Percentiles rank a stretch among this genome's conserved stretches.
Conservation (phyloP, 176 grass and related monocot species). For the Echinochloa phyllopogon region DNA sequence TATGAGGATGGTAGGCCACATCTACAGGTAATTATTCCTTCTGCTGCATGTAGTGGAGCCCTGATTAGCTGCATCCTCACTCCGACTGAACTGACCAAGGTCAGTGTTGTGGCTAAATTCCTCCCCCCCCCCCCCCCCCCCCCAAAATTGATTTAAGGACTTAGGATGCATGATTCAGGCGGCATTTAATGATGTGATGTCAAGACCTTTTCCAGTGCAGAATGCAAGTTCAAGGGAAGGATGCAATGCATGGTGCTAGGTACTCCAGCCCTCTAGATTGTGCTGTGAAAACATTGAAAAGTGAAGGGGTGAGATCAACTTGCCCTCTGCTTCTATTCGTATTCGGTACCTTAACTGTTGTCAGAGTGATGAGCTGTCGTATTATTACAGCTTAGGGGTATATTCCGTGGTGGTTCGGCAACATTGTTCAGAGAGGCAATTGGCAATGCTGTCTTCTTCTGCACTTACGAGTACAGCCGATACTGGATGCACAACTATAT, state of each 20-base stretch:
- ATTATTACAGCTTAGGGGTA: constrained; percentile 72
- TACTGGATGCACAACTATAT: constrained; percentile 75
- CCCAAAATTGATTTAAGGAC: constrained; percentile 22
- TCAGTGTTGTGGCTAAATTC: constrained; percentile 35
- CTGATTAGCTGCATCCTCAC: constrained; percentile 89
- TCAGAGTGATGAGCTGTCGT: constrained; percentile 26
- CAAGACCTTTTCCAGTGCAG: constrained; percentile 89
- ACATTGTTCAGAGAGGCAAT: constrained; percentile 88
- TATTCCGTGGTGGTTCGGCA: constrained; percentile 84
- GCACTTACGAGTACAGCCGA: constrained; percentile 80
- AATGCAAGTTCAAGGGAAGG: constrained; percentile 99
- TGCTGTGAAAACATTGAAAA: constrained; percentile 77
- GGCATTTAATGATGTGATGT: constrained; percentile 60
- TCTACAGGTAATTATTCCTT: constrained; percentile 83
- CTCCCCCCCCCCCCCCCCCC: constrained; percentile 22
- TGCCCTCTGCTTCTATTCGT: constrained; percentile 13
- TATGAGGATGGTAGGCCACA: constrained; percentile 67
- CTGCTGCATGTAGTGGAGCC: constrained; percentile 75
- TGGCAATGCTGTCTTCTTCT: constrained; percentile 92
- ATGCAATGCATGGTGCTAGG: constrained; percentile 50
- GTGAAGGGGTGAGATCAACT: constrained; percentile 76
- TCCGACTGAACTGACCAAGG: constrained; percentile 93
- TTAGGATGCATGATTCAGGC: constrained; percentile 37
- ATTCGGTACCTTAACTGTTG: constrained; percentile 12
- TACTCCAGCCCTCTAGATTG: constrained; percentile 88